Conservation (phyloP, 108 stramenopile species). For the Skeletonema menzelii region DNA sequence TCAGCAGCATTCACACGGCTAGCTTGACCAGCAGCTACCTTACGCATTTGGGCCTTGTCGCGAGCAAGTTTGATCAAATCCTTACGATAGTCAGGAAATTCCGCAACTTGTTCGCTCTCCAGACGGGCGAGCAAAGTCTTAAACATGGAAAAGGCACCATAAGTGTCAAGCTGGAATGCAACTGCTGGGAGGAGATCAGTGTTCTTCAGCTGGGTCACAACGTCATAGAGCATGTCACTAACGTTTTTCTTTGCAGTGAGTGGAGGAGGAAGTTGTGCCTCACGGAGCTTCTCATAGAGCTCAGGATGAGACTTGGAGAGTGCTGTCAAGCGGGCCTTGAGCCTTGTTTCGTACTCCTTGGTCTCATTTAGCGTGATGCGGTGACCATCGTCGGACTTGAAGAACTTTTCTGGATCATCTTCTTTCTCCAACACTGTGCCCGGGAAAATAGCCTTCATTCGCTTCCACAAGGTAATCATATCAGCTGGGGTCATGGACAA, state of each 20-base stretch:
- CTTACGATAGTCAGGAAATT: conserved; percentile 92
- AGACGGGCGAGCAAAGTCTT: conserved; percentile 88
- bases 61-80: conserved; percentile 88
- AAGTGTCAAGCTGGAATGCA: conserved; percentile 98
- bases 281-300: conserved; percentile 78
- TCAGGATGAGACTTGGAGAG: conserved; percentile 84
- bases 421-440: conserved; percentile 80
- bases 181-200: conserved; percentile 92
- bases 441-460: conserved; percentile 82
- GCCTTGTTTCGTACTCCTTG: conserved; percentile 94
- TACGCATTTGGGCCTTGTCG: conserved; percentile 87
- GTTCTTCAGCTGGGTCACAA: conserved; percentile 82
- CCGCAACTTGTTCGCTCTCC: conserved; percentile 89
- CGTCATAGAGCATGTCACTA: conserved; percentile 81
- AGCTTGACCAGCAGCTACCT: conserved; percentile 90
- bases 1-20: conserved; percentile 89
- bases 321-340: conserved; percentile 85
- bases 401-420: conserved; percentile 94
- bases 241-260: conserved; percentile 80
- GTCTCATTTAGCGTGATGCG: conserved; percentile 96
- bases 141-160: conserved; percentile 96
- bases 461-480: conserved; percentile 93
- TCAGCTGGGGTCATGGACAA: conserved; percentile 96
- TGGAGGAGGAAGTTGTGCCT: conserved; percentile 80
- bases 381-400: conserved; percentile 76